Evolutionary conservation across 148 eudicot genomes (phyloP).

Genomic region (Cornus suecica): DNA sequence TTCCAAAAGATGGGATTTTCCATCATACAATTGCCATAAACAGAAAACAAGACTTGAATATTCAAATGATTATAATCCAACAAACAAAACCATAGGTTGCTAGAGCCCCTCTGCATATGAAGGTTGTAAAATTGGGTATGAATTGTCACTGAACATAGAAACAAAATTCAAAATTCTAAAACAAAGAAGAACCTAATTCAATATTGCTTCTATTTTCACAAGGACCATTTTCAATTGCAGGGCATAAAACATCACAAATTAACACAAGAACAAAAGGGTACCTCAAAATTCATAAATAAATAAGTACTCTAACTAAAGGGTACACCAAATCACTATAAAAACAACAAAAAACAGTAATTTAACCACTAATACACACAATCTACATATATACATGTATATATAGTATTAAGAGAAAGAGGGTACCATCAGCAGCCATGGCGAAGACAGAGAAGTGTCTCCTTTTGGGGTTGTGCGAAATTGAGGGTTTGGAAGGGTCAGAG

Average conservation of each 20-base stretch:
- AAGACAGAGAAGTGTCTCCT: slow-evolving; percentile 46
- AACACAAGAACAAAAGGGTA: neutral
- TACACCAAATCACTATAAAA: too few species aligned
- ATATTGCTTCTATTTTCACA: neutral
- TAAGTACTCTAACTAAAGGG: neutral
- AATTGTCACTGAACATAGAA: neutral
- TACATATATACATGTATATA: neutral
- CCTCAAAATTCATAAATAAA: neutral
- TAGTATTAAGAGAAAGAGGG: neutral
- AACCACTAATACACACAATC: neutral
- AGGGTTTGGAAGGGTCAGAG: slow-evolving; percentile 14
- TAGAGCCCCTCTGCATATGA: neutral
- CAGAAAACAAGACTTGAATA: neutral
- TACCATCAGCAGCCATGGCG: slow-evolving; percentile 60
- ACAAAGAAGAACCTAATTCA: neutral
- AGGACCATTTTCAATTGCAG: neutral
- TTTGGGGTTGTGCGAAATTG: slow-evolving; percentile 17
- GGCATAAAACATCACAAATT: neutral
- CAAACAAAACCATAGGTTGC: neutral
- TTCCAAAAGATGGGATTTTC: neutral
- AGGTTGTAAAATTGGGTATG: neutral
- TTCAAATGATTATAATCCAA: neutral
- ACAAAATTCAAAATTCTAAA: neutral
- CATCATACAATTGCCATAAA: neutral
- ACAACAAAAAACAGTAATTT: neutral